Base-by-base conservation (phyloP, 805 yeast genomes). In the Saturnispora sekii region DNA sequence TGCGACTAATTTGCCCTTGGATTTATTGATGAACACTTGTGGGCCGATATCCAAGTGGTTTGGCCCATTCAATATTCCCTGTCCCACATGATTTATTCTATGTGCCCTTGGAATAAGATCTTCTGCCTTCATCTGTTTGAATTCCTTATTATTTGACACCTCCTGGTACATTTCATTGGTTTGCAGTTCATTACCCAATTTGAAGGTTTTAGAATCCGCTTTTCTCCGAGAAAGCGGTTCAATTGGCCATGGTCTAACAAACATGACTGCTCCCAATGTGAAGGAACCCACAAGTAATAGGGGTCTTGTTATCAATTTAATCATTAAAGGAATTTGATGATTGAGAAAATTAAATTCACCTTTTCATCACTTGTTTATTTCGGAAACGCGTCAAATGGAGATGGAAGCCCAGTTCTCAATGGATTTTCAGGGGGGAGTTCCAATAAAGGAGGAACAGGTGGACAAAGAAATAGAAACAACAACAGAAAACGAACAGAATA, bases 41-140 rank as follows among this genome's bases (percentile, higher is more conserved):
- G 96, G 96, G 54, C 86, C 95, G 21, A 84, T 74, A 45, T 82
- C 85, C 50, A 84, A 65, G 48, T 78, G 73, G 14, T 77, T 72
- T 2, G 77, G 75, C 0, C 94, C 89, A 51, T 75, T 76, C 41
- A 87, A 64, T 8, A 84, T 61, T 0, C 95, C 95, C 41, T 79
- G 76, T 0, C 83, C 79, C 9, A 83, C 86, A 61, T 81, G 83
- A 56, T 81, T 74, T 2, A 58, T 55, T 33, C 71, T 72, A 55
- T 82, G 87, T 7, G 76, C 77, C 37, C 61, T 66, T 0, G 88
- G 87, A 35, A 81, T 66, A 26, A 66, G 54, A 15, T 70, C 64
- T 2, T 77, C 71, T 26, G 69, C 70, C 1, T 60, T 46, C 28
- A 58, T 49, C 31, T 50, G 41, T 5, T 51, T 50, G 46, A 47